Evolutionary conservation across 139 green algal species (phyloP).

Genomic region (Chlamydomonas asymmetrica): DNA sequence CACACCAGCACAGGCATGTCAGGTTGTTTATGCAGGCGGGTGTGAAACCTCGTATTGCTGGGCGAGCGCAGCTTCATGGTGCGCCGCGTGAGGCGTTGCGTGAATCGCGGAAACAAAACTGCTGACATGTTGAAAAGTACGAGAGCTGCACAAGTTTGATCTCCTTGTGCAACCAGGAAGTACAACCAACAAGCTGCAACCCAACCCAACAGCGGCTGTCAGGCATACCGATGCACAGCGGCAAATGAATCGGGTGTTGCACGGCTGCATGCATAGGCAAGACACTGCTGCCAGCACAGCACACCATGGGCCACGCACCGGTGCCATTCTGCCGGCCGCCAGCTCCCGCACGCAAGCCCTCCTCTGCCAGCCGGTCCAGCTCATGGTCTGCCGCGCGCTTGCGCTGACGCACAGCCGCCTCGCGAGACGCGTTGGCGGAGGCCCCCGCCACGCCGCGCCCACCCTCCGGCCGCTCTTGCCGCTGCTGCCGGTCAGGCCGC

Average conservation of each 20-base stretch:
- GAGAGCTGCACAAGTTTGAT: no score
- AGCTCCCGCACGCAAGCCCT: background rate
- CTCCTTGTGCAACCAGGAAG: no score
- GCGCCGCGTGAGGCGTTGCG: no score
- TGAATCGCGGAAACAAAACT: background rate
- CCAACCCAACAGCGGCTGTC: background rate
- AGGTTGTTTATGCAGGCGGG: background rate
- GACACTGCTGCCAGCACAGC: background rate
- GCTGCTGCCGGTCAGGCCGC: conserved; percentile 11
- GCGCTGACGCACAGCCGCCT: background rate
- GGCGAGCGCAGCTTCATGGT: background rate
- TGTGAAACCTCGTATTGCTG: background rate
- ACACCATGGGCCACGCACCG: background rate
- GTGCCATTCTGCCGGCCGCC: background rate
- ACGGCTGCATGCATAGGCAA: background rate
- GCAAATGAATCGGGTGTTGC: background rate
- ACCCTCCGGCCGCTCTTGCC: conserved; percentile 24
- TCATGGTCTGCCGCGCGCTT: conserved; percentile 17
- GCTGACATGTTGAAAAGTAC: background rate
- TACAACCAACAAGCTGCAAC: no score
- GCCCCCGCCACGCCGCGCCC: background rate
- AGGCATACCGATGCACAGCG: background rate
- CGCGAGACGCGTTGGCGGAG: no score
- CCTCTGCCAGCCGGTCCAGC: conserved; percentile 16
- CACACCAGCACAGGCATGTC: background rate